A percentile compares a stretch with the other conserved stretches of the same genome.
These are phyloP conservation scores for Diddensiella caesifluorescens DNA, from an alignment of 805 yeast species.

Conservation along the genomic window DNA sequence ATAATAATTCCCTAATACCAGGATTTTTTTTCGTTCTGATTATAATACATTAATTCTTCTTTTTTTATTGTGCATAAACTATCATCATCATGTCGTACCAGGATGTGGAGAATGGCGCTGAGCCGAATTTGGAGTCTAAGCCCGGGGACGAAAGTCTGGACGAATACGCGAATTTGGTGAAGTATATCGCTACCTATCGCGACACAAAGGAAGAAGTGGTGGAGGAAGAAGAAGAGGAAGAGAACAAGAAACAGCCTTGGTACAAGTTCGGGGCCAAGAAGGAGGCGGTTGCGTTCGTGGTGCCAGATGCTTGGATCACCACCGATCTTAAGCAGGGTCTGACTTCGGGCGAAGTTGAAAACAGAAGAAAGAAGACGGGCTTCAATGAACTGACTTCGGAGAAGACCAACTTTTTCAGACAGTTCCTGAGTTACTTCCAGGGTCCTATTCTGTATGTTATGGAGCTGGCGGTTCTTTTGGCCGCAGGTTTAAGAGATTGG, in stretches of 20 bases:
- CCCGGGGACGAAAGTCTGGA: conserved; percentile 38
- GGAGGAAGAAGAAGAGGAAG: conserved; percentile 53
- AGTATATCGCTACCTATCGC: conserved; percentile 33
- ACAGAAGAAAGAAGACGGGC: conserved; percentile 88
- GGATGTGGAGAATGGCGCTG: conserved; percentile 7
- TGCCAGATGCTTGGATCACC: conserved; percentile 77
- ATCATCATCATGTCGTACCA: conserved; percentile 1
- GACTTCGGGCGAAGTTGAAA: conserved; percentile 64
- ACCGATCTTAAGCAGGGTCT: conserved; percentile 79
- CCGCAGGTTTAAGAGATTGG: conserved; percentile 97
- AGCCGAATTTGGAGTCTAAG: conserved; percentile 40
- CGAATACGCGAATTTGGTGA: conserved; percentile 34
- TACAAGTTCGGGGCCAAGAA: conserved; percentile 40
- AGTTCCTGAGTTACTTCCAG: conserved; percentile 79
- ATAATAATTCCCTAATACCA: no score
- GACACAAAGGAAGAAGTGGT: conserved; percentile 40
- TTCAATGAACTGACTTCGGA: conserved; percentile 86
- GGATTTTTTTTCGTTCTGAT: no score
- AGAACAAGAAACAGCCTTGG: conserved; percentile 62
- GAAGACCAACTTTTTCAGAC: conserved; percentile 68
- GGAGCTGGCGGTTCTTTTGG: conserved; percentile 92
- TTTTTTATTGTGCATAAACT: conserved; percentile 2
- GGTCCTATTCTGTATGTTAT: conserved; percentile 95
- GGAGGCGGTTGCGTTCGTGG: conserved; percentile 37
- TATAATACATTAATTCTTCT: neutral